Conservation (phyloP, 495 filamentous ascomycete genomes). For the Penicillium samsonianum region DNA sequence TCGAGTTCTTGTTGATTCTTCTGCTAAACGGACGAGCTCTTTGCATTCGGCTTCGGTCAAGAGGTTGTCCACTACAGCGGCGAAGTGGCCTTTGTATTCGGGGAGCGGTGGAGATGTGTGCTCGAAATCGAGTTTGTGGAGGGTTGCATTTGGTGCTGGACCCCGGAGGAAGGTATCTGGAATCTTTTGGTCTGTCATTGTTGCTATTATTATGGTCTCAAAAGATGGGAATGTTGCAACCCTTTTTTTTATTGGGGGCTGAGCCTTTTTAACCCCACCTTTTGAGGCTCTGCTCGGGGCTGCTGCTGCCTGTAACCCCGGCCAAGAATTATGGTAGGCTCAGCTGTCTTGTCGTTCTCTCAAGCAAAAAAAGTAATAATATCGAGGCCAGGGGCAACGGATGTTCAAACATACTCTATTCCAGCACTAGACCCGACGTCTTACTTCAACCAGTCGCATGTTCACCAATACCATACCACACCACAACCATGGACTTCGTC, state of each 20-base stretch:
- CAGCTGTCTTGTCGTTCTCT: too few relatives aligned
- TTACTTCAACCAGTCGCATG: too few relatives aligned
- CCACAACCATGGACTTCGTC: too few relatives aligned
- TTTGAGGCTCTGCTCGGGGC: background rate
- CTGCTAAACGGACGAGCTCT: constrained; percentile 56
- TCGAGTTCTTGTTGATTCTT: constrained; percentile 34
- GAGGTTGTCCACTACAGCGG: constrained; percentile 65
- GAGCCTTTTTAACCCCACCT: background rate
- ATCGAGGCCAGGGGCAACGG: too few relatives aligned
- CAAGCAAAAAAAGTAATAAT: too few relatives aligned
- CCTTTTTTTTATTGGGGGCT: background rate
- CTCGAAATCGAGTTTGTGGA: constrained; percentile 53
- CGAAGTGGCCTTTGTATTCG: constrained; percentile 56
- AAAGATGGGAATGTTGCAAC: background rate
- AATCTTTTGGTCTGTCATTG: constrained; percentile 17
- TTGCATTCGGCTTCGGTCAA: constrained; percentile 62
- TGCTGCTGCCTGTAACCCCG: background rate
- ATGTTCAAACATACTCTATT: too few relatives aligned
- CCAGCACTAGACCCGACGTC: too few relatives aligned
- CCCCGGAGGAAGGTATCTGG: constrained; percentile 22
- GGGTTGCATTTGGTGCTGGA: constrained; percentile 25
- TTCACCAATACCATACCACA: too few relatives aligned
- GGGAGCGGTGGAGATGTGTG: constrained; percentile 49
- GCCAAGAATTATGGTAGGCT: background rate
- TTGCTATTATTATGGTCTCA: background rate